Evolutionary conservation across 1,284 basidiomycete genomes (phyloP), one percentile per base, ranked within the genome.

Genomic region (Peniophora sp.): DNA sequence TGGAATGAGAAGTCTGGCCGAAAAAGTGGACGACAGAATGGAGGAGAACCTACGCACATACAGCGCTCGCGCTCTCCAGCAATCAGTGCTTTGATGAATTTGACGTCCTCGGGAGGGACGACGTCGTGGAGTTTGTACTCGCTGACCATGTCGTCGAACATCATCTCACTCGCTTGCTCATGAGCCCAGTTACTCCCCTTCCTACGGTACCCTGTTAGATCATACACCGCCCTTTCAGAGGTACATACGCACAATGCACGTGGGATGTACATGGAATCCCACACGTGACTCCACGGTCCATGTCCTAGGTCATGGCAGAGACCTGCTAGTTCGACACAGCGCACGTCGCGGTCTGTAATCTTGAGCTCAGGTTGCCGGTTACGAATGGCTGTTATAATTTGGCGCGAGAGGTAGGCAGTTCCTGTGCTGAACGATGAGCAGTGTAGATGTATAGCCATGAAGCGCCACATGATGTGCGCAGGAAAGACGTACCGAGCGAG

Each of bases 261-360:
- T 0, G 83, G 83, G 39, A 87, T 83, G 64, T 85, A 86, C 49
- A 72, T 60, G 2, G 68, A 67, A 55, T 87, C 85, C 80, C 83
- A 87, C 1, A 87, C 81, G 62, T 88, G 85, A 57, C 76, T 80
- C 79, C 83, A 87, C 0, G 85, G 85, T 0, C 85, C 85, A 58
- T 87, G 84, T 0, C 84, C 84, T 1, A 87, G 71, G 59, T 87
- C 84, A 60, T 87, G 85, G 55, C 83, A 85, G 2, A 87, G 70
- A 0, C 83, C 85, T 0, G 85, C 85, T 17, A 87, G 70, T 44
- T 82, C 77, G 0, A 87, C 82, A 51, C 84, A 87, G 34, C 73
- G 69, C 9, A 86, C 68, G 53, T 88, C 85, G 24, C 83, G 71
- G 17, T 82, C 73, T 1, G 79, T 81, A 54, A 90, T 88, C 0